These are phyloP conservation scores for Arachis monticola DNA, from an alignment of 331 rosid genomes.

Conservation along the genomic window DNA sequence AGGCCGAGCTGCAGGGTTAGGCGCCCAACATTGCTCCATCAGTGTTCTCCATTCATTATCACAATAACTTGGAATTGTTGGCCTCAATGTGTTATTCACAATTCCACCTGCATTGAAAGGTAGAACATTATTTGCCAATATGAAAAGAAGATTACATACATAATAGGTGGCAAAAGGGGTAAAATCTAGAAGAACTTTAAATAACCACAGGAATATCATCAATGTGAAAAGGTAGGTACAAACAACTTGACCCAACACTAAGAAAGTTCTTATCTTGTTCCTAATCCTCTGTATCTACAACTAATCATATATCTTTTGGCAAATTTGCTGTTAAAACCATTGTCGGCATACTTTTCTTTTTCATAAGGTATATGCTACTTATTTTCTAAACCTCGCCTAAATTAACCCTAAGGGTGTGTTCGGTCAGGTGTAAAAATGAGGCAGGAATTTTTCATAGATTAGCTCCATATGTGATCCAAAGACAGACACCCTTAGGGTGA, in stretches of 20 bases:
- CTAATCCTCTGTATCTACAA: neutral
- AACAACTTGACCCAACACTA: neutral
- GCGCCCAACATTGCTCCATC: constrained; percentile 99
- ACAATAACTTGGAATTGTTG: constrained; percentile 77
- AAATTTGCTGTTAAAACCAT: neutral
- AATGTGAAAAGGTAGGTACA: neutral
- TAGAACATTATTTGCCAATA: neutral
- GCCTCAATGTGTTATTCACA: constrained; percentile 87
- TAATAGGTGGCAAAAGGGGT: neutral
- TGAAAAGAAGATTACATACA: neutral
- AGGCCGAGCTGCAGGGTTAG: constrained; percentile 87
- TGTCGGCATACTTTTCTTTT: neutral
- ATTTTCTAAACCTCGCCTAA: neutral
- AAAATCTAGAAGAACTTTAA: neutral
- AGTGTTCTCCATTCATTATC: constrained; percentile 84
- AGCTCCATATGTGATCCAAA: too few species aligned
- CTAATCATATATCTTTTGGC: neutral
- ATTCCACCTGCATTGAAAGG: constrained; percentile 74
- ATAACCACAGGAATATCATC: neutral
- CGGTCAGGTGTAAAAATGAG: too few species aligned
- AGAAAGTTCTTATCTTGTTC: neutral
- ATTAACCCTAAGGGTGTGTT: neutral
- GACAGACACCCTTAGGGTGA: too few species aligned
- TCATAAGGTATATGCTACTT: neutral
- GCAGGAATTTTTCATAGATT: too few species aligned